Conservation (phyloP, 2,329 filamentous ascomycete genomes). For the Penicillium psychrosexuale region DNA sequence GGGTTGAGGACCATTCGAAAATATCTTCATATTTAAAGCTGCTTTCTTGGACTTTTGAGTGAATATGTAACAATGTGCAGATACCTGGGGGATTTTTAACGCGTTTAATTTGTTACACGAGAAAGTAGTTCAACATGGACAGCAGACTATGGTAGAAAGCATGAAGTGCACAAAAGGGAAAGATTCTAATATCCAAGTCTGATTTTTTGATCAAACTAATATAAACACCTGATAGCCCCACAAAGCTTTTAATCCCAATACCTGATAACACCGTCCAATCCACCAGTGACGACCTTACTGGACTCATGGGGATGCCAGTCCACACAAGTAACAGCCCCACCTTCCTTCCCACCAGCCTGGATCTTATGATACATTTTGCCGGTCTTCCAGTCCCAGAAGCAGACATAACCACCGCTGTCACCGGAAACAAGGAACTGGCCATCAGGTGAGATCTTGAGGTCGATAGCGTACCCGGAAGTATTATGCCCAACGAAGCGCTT, state of each 20-base stretch:
- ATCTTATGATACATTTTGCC: constrained; percentile 99
- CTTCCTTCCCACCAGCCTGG: constrained; percentile 64
- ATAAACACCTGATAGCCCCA: constrained; percentile 6
- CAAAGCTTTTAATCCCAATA: constrained; percentile 75
- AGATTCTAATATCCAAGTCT: background rate
- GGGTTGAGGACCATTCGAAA: constrained; percentile 13
- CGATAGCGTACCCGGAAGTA: constrained; percentile 88
- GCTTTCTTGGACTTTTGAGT: background rate
- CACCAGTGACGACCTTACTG: constrained; percentile 87
- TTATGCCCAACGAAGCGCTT: constrained; percentile 96
- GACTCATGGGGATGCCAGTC: constrained; percentile 98
- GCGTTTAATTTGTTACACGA: background rate
- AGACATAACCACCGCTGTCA: constrained; percentile 83
- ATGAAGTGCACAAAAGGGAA: background rate
- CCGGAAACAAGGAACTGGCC: constrained; percentile 87
- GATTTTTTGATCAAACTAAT: constrained; percentile 6
- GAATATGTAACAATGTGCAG: background rate
- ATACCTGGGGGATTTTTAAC: background rate
- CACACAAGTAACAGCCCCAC: constrained; percentile 76
- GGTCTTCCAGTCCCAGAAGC: constrained; percentile 99
- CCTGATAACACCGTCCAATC: constrained; percentile 81
- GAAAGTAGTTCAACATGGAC: background rate
- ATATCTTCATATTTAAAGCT: background rate
- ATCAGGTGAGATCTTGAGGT: constrained; percentile 82
- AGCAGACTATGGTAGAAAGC: background rate